These are phyloP conservation scores for Starmera amethionina DNA, from an alignment of 805 yeast species.

Conservation along the genomic window DNA sequence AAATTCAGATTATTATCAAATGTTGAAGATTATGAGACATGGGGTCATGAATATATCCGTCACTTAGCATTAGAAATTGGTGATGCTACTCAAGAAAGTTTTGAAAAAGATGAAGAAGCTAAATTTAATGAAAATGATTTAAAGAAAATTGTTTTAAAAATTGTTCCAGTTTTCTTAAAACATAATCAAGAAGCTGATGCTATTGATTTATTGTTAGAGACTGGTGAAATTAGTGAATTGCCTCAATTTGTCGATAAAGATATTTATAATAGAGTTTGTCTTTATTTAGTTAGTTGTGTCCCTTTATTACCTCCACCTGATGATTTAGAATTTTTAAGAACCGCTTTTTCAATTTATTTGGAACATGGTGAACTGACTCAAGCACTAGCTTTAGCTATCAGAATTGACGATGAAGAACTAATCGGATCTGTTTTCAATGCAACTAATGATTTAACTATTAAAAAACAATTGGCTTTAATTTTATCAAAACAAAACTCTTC, in stretches of 20 bases:
- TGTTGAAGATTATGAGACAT: slow-evolving; percentile 54
- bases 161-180: slow-evolving; percentile 82
- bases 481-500: slow-evolving; percentile 81
- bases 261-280: slow-evolving; percentile 82
- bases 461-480: slow-evolving; percentile 86
- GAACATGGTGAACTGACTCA: slow-evolving; percentile 74
- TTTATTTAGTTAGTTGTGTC: slow-evolving; percentile 93
- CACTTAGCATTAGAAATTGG: slow-evolving; percentile 95
- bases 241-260: slow-evolving; percentile 77
- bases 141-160: slow-evolving; percentile 56
- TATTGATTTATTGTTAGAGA: slow-evolving; percentile 82
- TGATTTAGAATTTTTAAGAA: slow-evolving; percentile 73
- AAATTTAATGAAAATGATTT: slow-evolving; percentile 31
- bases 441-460: slow-evolving; percentile 61
- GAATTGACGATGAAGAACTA: slow-evolving; percentile 73
- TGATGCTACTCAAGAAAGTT: slow-evolving; percentile 58
- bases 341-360: slow-evolving; percentile 81
- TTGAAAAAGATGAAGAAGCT: slow-evolving; percentile 26
- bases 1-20: slow-evolving; percentile 64
- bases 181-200: slow-evolving; percentile 99
- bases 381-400: slow-evolving; percentile 82
- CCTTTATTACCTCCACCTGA: slow-evolving; percentile 94
- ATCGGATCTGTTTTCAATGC: slow-evolving; percentile 76
- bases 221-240: slow-evolving; percentile 77
- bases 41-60: slow-evolving; percentile 99